Evolutionary conservation across 306 rosid genomes (phyloP).

Genomic region (Psophocarpus tetragonolobus): DNA sequence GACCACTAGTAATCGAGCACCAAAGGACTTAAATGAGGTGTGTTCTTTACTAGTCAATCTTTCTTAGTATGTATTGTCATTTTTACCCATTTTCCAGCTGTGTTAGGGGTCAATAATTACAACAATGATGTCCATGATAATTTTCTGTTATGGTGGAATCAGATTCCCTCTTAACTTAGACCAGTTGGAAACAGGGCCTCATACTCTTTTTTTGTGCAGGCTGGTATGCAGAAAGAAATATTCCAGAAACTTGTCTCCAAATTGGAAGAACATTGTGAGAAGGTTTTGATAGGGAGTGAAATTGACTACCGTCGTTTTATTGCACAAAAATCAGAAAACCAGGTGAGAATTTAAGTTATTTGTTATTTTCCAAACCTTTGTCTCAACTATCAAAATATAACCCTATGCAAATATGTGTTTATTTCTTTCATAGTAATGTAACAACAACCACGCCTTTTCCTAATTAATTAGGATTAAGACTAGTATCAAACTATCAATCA

Average conservation of each 20-base stretch:
- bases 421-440: neutral
- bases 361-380: constrained; percentile 17
- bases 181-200: neutral
- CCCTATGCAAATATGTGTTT: neutral
- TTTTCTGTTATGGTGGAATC: constrained; percentile 26
- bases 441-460: neutral
- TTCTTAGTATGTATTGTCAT: neutral
- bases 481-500: too few relatives aligned
- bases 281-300: constrained; percentile 76
- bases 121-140: constrained; percentile 14
- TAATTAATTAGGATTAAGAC: neutral
- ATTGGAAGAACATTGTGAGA: constrained; percentile 75
- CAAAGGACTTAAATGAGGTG: constrained; percentile 88
- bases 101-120: constrained; percentile 4
- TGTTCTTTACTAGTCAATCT: constrained; percentile 17
- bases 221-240: constrained; percentile 83
- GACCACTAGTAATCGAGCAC: constrained; percentile 97
- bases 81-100: neutral
- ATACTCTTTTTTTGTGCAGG: constrained; percentile 50
- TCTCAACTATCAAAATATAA: constrained; percentile 18
- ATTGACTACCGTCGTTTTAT: constrained; percentile 89
- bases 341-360: constrained; percentile 49
- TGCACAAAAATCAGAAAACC: constrained; percentile 63
- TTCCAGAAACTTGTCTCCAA: constrained; percentile 71
- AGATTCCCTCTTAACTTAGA: neutral